Evolutionary conservation across 2,329 filamentous ascomycete species (phyloP).

Genomic region (Diaporthe eres): DNA sequence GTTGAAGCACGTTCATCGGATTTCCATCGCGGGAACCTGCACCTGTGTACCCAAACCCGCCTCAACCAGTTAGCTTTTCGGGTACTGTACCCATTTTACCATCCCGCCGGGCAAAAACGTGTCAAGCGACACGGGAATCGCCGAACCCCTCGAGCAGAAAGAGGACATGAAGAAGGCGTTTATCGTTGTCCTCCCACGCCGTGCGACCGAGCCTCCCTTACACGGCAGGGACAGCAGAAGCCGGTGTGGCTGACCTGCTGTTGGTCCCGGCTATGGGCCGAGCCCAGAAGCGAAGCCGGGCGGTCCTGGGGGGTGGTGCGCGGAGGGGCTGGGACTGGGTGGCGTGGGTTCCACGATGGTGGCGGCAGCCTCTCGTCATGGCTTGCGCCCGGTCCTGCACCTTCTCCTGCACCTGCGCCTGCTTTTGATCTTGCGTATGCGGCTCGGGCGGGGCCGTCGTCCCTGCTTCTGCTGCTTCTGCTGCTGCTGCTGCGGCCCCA

Average conservation of each 20-base stretch:
- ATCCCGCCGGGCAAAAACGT: slow-evolving; percentile 24
- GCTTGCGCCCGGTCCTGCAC: neutral
- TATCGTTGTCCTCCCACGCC: neutral
- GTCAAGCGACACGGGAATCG: slow-evolving; percentile 31
- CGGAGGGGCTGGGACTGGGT: neutral
- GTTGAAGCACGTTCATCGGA: neutral
- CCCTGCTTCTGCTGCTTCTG: slow-evolving; percentile 2
- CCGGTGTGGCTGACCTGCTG: slow-evolving; percentile 20
- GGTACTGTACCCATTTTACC: slow-evolving; percentile 40
- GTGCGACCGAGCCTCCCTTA: slow-evolving; percentile 6
- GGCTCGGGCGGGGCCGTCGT: slow-evolving; percentile 25
- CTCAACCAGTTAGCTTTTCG: slow-evolving; percentile 25
- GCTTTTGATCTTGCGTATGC: neutral
- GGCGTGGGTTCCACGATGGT: neutral
- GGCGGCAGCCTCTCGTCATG: neutral
- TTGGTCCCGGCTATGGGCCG: neutral
- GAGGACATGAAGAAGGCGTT: neutral
- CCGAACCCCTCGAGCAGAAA: slow-evolving; percentile 26
- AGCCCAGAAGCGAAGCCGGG: neutral
- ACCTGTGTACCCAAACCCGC: slow-evolving; percentile 2
- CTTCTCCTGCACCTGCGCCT: neutral
- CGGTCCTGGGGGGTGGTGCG: neutral
- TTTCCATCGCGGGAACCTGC: slow-evolving; percentile 12
- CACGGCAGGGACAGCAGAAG: neutral
- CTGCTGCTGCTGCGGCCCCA: neutral